A percentile compares a stretch with the other conserved stretches of the same genome.
Evolutionary conservation across 305 asterid genomes (phyloP).

Genomic region (Solanum hybrid): DNA sequence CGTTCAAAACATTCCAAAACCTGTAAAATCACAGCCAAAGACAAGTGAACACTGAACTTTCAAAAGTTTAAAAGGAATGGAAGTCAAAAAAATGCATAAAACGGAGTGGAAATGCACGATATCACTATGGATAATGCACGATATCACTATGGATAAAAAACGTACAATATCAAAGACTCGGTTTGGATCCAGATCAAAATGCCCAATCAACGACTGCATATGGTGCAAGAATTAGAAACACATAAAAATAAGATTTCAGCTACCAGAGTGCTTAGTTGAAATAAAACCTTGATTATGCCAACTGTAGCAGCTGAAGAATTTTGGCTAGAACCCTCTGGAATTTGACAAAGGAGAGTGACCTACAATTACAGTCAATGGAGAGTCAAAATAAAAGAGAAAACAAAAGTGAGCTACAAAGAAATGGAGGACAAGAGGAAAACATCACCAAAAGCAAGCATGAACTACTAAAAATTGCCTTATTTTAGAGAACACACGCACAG

Average conservation of each 20-base stretch:
- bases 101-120: not conserved
- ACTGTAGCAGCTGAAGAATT: slow-evolving; percentile 69
- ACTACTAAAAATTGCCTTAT: not conserved
- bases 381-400: slow-evolving; percentile 5
- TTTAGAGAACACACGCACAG: not conserved
- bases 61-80: not conserved
- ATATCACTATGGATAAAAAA: slow-evolving; percentile 8
- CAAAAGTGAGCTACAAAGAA: slow-evolving; percentile 7
- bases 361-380: slow-evolving; percentile 23
- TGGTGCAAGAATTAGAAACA: slow-evolving; percentile 25
- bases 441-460: not conserved
- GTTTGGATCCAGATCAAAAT: slow-evolving; percentile 96
- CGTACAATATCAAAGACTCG: slow-evolving; percentile 97
- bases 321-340: slow-evolving; percentile 53
- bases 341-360: slow-evolving; percentile 93
- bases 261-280: slow-evolving; percentile 7
- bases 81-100: not conserved
- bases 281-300: slow-evolving; percentile 79
- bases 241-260: slow-evolving; percentile 12
- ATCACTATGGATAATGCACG: not conserved
- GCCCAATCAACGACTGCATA: slow-evolving; percentile 95
- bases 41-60: slow-evolving; percentile 3
- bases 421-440: not conserved
- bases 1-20: slow-evolving; percentile 93
- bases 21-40: slow-evolving; percentile 31